Conservation (phyloP, 768 basidiomycete genomes). For the Suillus variegatus region DNA sequence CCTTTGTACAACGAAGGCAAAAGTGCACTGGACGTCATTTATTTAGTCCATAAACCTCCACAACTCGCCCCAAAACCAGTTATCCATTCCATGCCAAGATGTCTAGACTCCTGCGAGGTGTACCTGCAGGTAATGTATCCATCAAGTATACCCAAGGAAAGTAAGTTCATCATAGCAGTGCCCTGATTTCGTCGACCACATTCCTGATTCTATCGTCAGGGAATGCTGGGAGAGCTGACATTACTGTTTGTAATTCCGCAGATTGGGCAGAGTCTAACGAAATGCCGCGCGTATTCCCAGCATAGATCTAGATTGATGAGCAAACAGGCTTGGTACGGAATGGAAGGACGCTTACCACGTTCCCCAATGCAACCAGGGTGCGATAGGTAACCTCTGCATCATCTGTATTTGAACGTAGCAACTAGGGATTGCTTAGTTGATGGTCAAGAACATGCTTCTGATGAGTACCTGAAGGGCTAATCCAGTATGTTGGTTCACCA, state of each 20-base stretch:
- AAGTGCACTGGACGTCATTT: background rate
- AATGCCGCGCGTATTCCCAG: slow-evolving; percentile 39
- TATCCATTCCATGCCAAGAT: background rate
- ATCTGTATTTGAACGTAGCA: slow-evolving; percentile 41
- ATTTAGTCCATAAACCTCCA: background rate
- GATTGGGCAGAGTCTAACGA: slow-evolving; percentile 33
- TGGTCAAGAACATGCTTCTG: background rate
- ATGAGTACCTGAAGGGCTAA: slow-evolving; percentile 48
- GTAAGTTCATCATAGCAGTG: slow-evolving; percentile 34
- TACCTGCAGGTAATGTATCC: background rate
- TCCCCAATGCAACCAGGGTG: slow-evolving; percentile 70
- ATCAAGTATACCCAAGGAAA: background rate
- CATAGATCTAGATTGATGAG: slow-evolving; percentile 46
- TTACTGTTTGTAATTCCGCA: slow-evolving; percentile 28
- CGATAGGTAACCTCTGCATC: slow-evolving; percentile 77
- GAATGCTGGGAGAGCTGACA: slow-evolving; percentile 38
- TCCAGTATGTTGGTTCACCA: slow-evolving; percentile 44
- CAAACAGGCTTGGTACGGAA: slow-evolving; percentile 1
- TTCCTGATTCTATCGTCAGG: slow-evolving; percentile 59
- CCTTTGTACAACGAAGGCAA: background rate
- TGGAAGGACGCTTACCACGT: slow-evolving; percentile 49
- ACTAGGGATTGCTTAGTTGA: slow-evolving; percentile 18
- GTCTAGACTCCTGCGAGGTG: background rate
- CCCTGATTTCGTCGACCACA: slow-evolving; percentile 49
- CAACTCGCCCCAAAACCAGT: background rate